phyloP scores from a whole-genome alignment of 441 rosid genomes.

The Adansonia rubrostipa region DNA sequence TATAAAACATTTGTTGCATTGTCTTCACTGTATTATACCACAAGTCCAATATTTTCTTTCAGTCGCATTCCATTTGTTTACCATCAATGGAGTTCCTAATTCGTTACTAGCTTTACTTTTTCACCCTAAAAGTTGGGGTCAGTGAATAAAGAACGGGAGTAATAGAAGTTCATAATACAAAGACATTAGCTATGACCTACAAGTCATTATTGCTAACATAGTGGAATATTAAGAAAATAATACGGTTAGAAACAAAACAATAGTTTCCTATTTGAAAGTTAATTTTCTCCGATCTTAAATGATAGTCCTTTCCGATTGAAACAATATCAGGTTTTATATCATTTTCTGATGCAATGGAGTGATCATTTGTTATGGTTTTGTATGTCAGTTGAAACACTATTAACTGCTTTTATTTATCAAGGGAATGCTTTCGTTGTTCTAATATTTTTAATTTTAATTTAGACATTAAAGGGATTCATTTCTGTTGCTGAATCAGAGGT shows the following conservation, averaged over 20 bases:
- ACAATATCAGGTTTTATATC: neutral
- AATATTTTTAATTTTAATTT: slow-evolving; percentile 21
- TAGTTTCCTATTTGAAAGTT: neutral
- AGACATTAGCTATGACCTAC: neutral
- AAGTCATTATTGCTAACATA: neutral
- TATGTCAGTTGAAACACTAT: neutral
- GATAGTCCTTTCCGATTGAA: neutral
- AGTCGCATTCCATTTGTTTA: neutral
- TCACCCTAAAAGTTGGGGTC: neutral
- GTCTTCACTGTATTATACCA: neutral
- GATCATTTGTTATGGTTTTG: neutral
- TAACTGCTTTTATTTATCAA: slow-evolving; percentile 4
- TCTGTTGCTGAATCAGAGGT: slow-evolving; percentile 78
- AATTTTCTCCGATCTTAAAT: neutral
- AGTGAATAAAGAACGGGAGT: neutral
- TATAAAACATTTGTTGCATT: slow-evolving; percentile 17
- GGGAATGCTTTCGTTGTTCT: slow-evolving; percentile 16
- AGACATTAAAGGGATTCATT: slow-evolving; percentile 83
- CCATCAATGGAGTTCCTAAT: neutral
- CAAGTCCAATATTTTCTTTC: neutral
- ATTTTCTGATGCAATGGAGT: neutral
- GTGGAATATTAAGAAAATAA: neutral
- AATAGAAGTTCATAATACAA: slow-evolving; percentile 2
- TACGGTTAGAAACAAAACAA: neutral
- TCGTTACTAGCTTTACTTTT: neutral